Base-by-base conservation (phyloP, 2,329 filamentous ascomycete species). In the Aureobasidium sp. region DNA sequence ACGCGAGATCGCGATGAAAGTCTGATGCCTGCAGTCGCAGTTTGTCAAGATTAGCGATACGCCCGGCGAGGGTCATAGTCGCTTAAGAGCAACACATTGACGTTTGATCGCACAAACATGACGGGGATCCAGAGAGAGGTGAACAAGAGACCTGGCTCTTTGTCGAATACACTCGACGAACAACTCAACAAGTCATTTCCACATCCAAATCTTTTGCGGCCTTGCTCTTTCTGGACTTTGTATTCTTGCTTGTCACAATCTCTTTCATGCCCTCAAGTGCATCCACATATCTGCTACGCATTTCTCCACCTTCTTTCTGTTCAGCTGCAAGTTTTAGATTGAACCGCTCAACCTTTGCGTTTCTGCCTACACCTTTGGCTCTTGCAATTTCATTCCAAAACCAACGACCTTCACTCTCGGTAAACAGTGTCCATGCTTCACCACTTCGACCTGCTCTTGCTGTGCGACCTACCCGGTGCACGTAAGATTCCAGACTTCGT, bases 401-500 rank as follows among this genome's bases (percentile, higher is more conserved):
- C 90, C 93, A 95, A 39, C 86, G 80, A 19, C 84, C 90, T 70
- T 98, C 90, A 2, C 79, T 79, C 61, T 90, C 85, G 3, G 84
- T 85, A 44, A 95, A 83, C 11, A 98, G 71, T 0, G 90, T 95
- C 88, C 90, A 95, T 0, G 91, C 89, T 42, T 82, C 77, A 1
- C 91, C 91, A 1, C 71, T 60, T 52, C 82, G 81, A 1, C 86
- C 89, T 0, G 88, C 93, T 66, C 90, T 79, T 0, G 91, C 91
- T 1, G 91, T 96, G 54, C 93, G 83, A 32, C 93, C 91, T 1
- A 96, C 89, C 35, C 93, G 85, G 67, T 97, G 93, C 4, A 97
- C 83, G 62, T 97, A 97, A 21, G 83, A 85, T 5, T 85, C 86
- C 29, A 90, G 74, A 63, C 85, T 90, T 4, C 82, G 79, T 0